phyloP scores from a whole-genome alignment of 495 filamentous ascomycete genomes.

The Neurospora hispaniola region DNA sequence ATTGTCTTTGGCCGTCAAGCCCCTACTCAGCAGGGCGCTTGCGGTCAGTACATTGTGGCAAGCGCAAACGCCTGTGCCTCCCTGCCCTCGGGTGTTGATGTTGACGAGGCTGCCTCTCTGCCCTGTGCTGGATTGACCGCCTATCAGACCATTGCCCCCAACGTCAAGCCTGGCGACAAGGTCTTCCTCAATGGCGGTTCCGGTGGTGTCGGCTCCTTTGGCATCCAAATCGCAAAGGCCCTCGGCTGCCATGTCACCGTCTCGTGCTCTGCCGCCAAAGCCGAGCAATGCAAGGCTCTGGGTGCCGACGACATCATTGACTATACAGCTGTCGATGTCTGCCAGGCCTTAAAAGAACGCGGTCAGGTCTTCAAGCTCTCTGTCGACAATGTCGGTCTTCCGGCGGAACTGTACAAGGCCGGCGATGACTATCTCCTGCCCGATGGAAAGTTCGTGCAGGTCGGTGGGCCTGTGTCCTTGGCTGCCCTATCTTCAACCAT shows the following conservation, averaged over 20 bases:
- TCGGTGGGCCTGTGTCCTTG: constrained; percentile 30
- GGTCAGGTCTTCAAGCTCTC: constrained; percentile 45
- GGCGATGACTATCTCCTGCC: constrained; percentile 45
- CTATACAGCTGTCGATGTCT: constrained; percentile 47
- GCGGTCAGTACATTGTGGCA: constrained; percentile 43
- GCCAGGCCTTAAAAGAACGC: constrained; percentile 34
- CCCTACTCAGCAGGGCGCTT: constrained; percentile 37
- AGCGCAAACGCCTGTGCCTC: constrained; percentile 17
- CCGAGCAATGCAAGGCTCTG: constrained; percentile 43
- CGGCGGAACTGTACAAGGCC: constrained; percentile 41
- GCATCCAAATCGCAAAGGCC: constrained; percentile 56
- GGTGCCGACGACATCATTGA: constrained; percentile 63
- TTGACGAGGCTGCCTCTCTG: constrained; percentile 40
- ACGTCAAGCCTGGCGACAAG: constrained; percentile 42
- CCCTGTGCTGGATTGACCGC: constrained; percentile 48
- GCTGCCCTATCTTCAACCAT: constrained; percentile 11
- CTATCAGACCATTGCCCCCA: constrained; percentile 46
- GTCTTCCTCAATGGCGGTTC: constrained; percentile 62
- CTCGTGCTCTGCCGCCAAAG: constrained; percentile 49
- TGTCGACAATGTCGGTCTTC: constrained; percentile 51
- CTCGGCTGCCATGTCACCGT: constrained; percentile 53
- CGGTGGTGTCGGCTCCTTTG: constrained; percentile 51
- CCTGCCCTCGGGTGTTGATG: constrained; percentile 41
- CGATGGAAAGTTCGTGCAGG: constrained; percentile 45
- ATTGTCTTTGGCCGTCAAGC: constrained; percentile 44